A percentile compares a stretch with the other conserved stretches of the same genome.
phyloP scores from a whole-genome alignment of 192 early-diverging fungal genomes.

The Neocallimastix lanati region DNA sequence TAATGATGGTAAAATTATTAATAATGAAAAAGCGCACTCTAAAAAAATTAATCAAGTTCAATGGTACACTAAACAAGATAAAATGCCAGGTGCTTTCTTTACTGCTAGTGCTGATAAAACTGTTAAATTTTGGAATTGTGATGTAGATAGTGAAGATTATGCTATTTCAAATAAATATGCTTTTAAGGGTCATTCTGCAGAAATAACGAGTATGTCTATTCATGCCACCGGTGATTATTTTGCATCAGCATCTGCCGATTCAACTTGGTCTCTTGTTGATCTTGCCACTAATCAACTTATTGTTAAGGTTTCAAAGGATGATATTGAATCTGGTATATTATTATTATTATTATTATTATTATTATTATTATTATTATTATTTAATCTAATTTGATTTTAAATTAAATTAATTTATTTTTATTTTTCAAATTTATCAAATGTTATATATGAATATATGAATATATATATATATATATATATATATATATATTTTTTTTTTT shows the following conservation, averaged over 20 bases:
- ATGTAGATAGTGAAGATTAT: slow-evolving; percentile 9
- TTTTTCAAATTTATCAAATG: no score
- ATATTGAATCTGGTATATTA: not conserved
- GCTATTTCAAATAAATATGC: slow-evolving; percentile 16
- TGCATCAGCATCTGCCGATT: slow-evolving; percentile 53
- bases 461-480: no score
- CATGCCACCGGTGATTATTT: slow-evolving; percentile 68
- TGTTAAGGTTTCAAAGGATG: slow-evolving; percentile 11
- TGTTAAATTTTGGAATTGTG: slow-evolving; percentile 51
- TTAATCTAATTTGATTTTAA: no score
- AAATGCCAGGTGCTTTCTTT: slow-evolving; percentile 28
- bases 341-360: no score
- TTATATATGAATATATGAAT: no score
- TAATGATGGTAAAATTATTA: slow-evolving; percentile 37
- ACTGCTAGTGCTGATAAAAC: slow-evolving; percentile 64
- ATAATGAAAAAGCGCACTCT: slow-evolving; percentile 59
- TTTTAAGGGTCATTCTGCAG: slow-evolving; percentile 45
- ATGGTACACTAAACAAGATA: slow-evolving; percentile 42
- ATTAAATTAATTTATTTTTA: no score
- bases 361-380: no score
- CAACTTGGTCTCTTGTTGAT: slow-evolving; percentile 65
- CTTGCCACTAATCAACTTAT: slow-evolving; percentile 36
- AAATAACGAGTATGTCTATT: slow-evolving; percentile 50
- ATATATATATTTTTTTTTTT: no score
- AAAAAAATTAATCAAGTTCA: slow-evolving; percentile 43